Percentiles rank a stretch among this genome's conserved stretches.
Conservation (phyloP, 2,329 filamentous ascomycete genomes). For the Capronia coronata region DNA sequence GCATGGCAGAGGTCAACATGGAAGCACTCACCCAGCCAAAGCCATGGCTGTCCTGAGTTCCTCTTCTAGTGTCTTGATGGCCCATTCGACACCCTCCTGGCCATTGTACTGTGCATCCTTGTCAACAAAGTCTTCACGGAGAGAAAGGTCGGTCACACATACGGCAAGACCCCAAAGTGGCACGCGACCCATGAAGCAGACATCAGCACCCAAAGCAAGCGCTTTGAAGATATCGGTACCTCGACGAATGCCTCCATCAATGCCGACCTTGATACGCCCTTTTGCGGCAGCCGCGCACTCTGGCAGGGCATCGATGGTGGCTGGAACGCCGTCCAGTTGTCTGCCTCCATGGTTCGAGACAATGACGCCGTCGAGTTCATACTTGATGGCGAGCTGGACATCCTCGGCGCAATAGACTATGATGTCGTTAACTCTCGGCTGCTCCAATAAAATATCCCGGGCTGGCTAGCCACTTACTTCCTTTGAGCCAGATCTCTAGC, state of each 20-base stretch:
- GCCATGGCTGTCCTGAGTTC: conserved; percentile 34
- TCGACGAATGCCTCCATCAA: conserved; percentile 33
- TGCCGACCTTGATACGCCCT: conserved; percentile 10
- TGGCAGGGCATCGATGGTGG: conserved; percentile 16
- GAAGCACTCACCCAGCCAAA: conserved; percentile 29
- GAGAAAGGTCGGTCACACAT: background rate
- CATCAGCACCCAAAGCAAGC: conserved; percentile 32
- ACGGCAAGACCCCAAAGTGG: conserved; percentile 34
- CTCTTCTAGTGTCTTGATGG: conserved; percentile 31
- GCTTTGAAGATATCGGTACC: conserved; percentile 36
- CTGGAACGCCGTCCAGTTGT: conserved; percentile 19
- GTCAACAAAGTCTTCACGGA: no score
- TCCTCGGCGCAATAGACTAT: conserved; percentile 11
- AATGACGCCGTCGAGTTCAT: conserved; percentile 16
- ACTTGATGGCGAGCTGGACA: conserved; percentile 17
- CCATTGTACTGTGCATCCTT: conserved; percentile 29
- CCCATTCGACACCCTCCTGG: conserved; percentile 34
- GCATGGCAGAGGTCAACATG: background rate
- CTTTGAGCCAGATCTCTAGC: conserved; percentile 26
- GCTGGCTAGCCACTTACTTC: conserved; percentile 22
- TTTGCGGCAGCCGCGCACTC: conserved; percentile 24
- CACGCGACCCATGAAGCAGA: conserved; percentile 33
- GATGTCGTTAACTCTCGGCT: no score
- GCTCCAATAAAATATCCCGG: no score
- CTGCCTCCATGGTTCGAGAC: conserved; percentile 20